Percentiles rank a stretch among this genome's conserved stretches.
phyloP scores from a whole-genome alignment of 306 rosid genomes.

The Prunus mongolica region DNA sequence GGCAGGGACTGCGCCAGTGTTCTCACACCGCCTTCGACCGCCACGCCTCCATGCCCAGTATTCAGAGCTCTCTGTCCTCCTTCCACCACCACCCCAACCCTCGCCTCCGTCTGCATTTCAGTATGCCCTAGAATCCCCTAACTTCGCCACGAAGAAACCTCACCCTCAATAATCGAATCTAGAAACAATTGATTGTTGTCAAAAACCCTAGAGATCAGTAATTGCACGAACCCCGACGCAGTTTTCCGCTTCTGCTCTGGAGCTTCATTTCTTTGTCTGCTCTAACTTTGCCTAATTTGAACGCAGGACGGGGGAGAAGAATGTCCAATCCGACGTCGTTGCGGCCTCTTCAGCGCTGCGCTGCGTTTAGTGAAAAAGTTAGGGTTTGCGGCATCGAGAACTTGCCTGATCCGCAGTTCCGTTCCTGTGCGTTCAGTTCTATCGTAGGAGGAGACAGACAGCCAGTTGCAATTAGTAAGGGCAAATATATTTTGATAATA shows the following conservation, averaged over 20 bases:
- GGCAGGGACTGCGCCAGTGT: conserved; percentile 40
- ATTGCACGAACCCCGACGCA: background rate
- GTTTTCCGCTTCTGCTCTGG: background rate
- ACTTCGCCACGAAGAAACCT: background rate
- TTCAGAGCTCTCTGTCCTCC: conserved; percentile 53
- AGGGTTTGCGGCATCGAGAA: conserved; percentile 8
- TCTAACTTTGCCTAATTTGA: conserved; percentile 13
- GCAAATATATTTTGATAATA: background rate
- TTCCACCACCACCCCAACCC: conserved; percentile 69
- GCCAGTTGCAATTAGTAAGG: rapidly evolving
- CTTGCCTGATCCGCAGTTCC: background rate
- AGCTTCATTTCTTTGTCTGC: background rate
- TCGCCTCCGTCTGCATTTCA: conserved; percentile 88
- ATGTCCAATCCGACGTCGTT: conserved; percentile 2
- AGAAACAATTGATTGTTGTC: background rate
- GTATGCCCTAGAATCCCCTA: conserved; percentile 12
- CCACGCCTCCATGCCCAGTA: conserved; percentile 44
- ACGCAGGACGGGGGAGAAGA: conserved; percentile 9
- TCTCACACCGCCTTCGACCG: conserved; percentile 59
- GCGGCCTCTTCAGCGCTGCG: background rate
- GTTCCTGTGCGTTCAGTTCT: background rate
- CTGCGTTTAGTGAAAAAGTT: background rate
- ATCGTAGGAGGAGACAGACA: background rate
- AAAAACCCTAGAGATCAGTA: background rate
- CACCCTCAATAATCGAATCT: background rate